Evolutionary conservation across 768 basidiomycete species (phyloP).

Genomic region (Cubamyces sp.): DNA sequence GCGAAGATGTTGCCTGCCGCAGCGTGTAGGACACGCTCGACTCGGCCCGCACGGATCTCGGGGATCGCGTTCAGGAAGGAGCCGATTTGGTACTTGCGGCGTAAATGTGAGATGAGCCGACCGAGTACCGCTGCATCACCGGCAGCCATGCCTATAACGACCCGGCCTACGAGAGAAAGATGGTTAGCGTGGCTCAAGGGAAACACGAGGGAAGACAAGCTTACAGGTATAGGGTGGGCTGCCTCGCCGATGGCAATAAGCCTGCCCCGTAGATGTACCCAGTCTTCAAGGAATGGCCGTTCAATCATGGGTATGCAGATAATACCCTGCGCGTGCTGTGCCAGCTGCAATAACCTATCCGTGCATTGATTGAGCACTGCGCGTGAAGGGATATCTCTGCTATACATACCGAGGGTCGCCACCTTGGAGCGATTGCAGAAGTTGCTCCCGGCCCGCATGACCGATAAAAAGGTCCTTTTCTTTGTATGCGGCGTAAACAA

Average conservation of each 20-base stretch:
- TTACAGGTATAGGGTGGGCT: conserved; percentile 37
- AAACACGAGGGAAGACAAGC: conserved; percentile 2
- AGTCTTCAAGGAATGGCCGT: conserved; percentile 33
- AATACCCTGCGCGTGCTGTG: conserved; percentile 7
- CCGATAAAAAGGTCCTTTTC: background rate
- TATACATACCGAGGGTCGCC: conserved; percentile 27
- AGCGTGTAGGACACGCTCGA: conserved; percentile 25
- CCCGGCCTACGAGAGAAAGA: conserved; percentile 10
- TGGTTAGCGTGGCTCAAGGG: background rate
- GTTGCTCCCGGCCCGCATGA: background rate
- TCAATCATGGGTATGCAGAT: conserved; percentile 21
- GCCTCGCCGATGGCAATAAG: conserved; percentile 38
- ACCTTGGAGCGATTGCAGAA: conserved; percentile 17
- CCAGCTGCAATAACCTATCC: conserved; percentile 26
- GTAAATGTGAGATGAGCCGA: conserved; percentile 38
- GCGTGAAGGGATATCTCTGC: background rate
- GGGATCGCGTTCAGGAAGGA: conserved; percentile 33
- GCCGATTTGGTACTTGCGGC: conserved; percentile 31
- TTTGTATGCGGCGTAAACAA: conserved; percentile 2
- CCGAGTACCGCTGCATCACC: conserved; percentile 41
- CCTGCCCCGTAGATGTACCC: conserved; percentile 34
- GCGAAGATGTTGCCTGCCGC: conserved; percentile 27
- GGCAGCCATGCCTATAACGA: conserved; percentile 31
- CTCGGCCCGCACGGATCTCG: conserved; percentile 32
- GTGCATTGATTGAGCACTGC: background rate